Base-by-base conservation (phyloP, 495 filamentous ascomycete species). In the Haplographium delicatum region DNA sequence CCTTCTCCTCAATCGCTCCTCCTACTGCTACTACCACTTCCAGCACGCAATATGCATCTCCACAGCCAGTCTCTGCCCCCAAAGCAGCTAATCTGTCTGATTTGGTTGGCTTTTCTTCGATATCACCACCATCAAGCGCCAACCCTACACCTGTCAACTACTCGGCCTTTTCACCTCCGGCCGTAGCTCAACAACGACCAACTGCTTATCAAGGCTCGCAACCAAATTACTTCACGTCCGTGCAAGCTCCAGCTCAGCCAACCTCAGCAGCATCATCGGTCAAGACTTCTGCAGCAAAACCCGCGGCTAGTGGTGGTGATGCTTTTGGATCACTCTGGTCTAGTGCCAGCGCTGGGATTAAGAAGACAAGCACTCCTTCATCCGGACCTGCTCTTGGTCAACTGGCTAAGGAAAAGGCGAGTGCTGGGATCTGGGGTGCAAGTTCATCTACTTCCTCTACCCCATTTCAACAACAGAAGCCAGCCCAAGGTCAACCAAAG, bases 151-250 rank as follows among this genome's bases (percentile, higher is more conserved):
- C 80, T 9, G 69, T 69, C 22, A 74, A 78, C 59, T 70, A 75
- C 61, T 76, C 78, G 18, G 70, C 73, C 25, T 80, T 83, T 54
- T 68, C 66, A 22, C 59, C 67, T 53, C 69, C 74, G 27, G 78
- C 72, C 33, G 69, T 72, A 5, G 53, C 46, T 23, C 55, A 55
- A 38, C 83, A 76, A 53, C 78, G 72, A 66, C 82, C 81, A n/a
- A 68, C 75, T 1, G 79, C 79, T 19, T 96, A 80, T 72, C 88
- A 93, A 66, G 81, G 84, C 8, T 64, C 83, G 4, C 77, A 80
- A 23, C 93, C 93, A 24, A 98, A 98, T 68, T 98, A 98, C 73
- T 98, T 89, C 69, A 91, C 88, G 30, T 91, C 91, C 8, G 80
- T 96, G 25, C 74, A 78, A 53, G 69, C 50, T 53, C 71, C 57